Percentiles rank a stretch among this genome's conserved stretches.
phyloP scores from a whole-genome alignment of 2,329 filamentous ascomycete genomes.

The Colletotrichum graminicola region DNA sequence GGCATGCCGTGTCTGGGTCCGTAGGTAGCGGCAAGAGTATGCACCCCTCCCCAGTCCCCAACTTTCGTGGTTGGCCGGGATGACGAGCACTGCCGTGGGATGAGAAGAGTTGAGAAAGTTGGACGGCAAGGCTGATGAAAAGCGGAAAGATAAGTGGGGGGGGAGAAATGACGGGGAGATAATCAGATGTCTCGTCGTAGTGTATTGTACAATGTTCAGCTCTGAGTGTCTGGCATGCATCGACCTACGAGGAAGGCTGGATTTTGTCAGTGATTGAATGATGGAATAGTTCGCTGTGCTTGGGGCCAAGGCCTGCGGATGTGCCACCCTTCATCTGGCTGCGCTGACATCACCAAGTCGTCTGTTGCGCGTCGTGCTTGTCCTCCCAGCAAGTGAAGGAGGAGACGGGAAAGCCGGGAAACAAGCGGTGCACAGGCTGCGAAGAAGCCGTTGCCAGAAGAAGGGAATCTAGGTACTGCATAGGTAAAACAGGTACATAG shows the following conservation, averaged over 20 bases:
- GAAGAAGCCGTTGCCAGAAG: not conserved
- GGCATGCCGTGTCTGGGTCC: not conserved
- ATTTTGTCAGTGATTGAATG: not conserved
- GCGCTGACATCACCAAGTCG: conserved; percentile 11
- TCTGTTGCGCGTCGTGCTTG: conserved; percentile 2
- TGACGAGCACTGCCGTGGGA: conserved; percentile 3
- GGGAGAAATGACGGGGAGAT: not conserved
- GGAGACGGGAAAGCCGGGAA: not conserved
- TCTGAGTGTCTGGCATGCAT: conserved; percentile 10
- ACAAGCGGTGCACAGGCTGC: conserved; percentile 14
- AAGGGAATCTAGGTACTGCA: not conserved
- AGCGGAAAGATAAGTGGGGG: conserved; percentile 17
- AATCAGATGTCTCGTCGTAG: not conserved
- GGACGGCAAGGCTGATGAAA: conserved; percentile 27
- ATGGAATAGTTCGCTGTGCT: conserved; percentile 21
- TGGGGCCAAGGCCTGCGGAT: conserved; percentile 32
- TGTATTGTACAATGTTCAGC: not conserved
- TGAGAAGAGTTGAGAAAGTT: conserved; percentile 17
- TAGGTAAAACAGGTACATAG: too few species aligned
- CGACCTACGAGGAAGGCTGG: conserved; percentile 9
- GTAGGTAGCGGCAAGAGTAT: not conserved
- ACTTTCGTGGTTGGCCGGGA: not conserved
- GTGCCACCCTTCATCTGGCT: not conserved
- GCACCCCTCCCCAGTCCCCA: not conserved
- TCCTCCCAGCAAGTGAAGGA: not conserved